Evolutionary conservation across 768 basidiomycete species (phyloP).

Genomic region (Hygrocybe punicea): DNA sequence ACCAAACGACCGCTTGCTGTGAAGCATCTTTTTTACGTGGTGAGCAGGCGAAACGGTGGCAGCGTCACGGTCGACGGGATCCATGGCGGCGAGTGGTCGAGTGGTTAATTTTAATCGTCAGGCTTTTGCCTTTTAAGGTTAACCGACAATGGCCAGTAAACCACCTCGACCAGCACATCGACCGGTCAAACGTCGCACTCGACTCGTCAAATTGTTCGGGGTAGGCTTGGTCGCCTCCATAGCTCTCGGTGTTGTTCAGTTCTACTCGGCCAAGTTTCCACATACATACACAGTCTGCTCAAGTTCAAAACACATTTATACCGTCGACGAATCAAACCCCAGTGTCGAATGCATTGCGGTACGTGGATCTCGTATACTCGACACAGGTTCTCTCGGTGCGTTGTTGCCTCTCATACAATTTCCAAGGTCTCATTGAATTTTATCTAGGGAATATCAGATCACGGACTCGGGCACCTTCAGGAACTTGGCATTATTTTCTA

Average conservation of each 20-base stretch:
- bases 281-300: constrained; percentile 48
- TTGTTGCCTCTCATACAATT: not conserved
- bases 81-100: not conserved
- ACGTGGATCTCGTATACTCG: constrained; percentile 43
- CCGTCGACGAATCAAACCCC: constrained; percentile 54
- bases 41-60: constrained; percentile 1
- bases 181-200: too few relatives aligned
- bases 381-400: constrained; percentile 50
- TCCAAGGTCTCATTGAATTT: not conserved
- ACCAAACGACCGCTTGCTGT: constrained; percentile 66
- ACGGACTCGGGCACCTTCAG: not conserved
- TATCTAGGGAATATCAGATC: not conserved
- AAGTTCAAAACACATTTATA: constrained; percentile 53
- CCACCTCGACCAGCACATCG: too few relatives aligned
- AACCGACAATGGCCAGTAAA: not conserved
- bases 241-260: not conserved
- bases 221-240: constrained; percentile 1
- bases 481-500: not conserved
- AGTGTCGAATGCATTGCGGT: constrained; percentile 63
- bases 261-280: constrained; percentile 33
- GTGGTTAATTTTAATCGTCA: too few relatives aligned
- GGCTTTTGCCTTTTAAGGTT: not conserved
- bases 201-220: too few relatives aligned
- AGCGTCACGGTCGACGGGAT: not conserved
- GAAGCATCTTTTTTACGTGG: constrained; percentile 38